Conservation (phyloP, 2,329 filamentous ascomycete species). For the Penicillium carneum region DNA sequence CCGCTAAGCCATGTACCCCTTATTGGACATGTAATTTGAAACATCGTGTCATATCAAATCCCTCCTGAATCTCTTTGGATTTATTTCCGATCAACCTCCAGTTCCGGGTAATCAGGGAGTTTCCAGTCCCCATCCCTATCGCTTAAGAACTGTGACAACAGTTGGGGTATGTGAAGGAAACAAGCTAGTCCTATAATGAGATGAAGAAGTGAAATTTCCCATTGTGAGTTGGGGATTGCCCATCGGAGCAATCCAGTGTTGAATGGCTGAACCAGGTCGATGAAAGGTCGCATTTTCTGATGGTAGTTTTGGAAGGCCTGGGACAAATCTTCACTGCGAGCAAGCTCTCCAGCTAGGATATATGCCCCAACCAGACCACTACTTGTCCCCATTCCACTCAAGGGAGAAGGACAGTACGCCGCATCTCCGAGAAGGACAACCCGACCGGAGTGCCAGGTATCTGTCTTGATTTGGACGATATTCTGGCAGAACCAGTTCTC, state of each 20-base stretch:
- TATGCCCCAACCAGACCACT: conserved; percentile 57
- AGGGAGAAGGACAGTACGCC: conserved; percentile 46
- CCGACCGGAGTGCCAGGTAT: conserved; percentile 38
- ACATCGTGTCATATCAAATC: not conserved
- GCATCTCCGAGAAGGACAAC: conserved; percentile 54
- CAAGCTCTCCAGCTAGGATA: conserved; percentile 61
- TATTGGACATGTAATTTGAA: not conserved
- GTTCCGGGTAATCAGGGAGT: conserved; percentile 33
- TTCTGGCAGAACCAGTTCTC: conserved; percentile 57
- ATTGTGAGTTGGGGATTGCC: conserved; percentile 28
- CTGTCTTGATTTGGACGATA: conserved; percentile 44
- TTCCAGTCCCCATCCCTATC: conserved; percentile 33
- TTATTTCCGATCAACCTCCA: not conserved
- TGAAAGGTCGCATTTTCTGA: conserved; percentile 34
- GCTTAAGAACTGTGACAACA: conserved; percentile 26
- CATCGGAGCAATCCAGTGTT: conserved; percentile 23
- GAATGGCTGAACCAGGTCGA: conserved; percentile 33
- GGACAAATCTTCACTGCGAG: conserved; percentile 31
- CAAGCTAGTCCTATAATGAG: conserved; percentile 23
- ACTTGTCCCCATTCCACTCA: conserved; percentile 49
- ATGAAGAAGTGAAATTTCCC: conserved; percentile 32
- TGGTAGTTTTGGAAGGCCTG: conserved; percentile 36
- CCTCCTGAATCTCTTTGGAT: not conserved
- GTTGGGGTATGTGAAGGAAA: conserved; percentile 29
- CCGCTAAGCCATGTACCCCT: not conserved